Evolutionary conservation across 257 asterid genomes (phyloP).

Genomic region (Nicotiana attenuata): DNA sequence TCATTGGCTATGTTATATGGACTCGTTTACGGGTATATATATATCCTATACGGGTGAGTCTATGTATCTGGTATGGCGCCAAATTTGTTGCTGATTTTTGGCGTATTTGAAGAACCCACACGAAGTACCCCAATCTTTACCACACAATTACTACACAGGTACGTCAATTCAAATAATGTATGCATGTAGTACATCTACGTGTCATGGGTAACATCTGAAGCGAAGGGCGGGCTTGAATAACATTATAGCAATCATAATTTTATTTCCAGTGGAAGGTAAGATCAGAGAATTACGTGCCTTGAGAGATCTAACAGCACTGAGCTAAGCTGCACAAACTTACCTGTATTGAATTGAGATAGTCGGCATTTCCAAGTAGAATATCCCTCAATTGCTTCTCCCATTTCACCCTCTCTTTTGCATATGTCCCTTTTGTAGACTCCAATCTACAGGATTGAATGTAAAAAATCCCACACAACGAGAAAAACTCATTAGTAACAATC

Average conservation of each 20-base stretch:
- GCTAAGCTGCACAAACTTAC: conserved; percentile 23
- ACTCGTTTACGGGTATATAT: not conserved
- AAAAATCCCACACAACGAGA: conserved; percentile 3
- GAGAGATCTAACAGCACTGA: not conserved
- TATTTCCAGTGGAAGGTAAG: not conserved
- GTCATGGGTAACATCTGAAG: not conserved
- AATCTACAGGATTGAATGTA: conserved; percentile 34
- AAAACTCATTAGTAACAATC: not conserved
- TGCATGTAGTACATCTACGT: not conserved
- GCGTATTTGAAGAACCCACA: not conserved
- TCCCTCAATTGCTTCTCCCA: conserved; percentile 87
- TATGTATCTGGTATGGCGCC: not conserved
- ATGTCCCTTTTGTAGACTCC: conserved; percentile 83
- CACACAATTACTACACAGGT: not conserved
- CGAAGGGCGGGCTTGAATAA: not conserved
- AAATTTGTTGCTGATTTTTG: not conserved
- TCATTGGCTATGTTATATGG: not conserved
- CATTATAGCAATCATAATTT: not conserved
- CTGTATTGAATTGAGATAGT: conserved; percentile 80
- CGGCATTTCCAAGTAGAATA: conserved; percentile 50
- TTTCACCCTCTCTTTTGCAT: conserved; percentile 64
- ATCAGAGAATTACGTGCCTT: not conserved
- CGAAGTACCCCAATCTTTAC: not conserved
- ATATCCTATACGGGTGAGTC: too few relatives aligned
- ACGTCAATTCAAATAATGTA: not conserved